A percentile compares a stretch with the other conserved stretches of the same genome.
Evolutionary conservation across 805 yeast species (phyloP).

Genomic region (Barnettozyma populi): DNA sequence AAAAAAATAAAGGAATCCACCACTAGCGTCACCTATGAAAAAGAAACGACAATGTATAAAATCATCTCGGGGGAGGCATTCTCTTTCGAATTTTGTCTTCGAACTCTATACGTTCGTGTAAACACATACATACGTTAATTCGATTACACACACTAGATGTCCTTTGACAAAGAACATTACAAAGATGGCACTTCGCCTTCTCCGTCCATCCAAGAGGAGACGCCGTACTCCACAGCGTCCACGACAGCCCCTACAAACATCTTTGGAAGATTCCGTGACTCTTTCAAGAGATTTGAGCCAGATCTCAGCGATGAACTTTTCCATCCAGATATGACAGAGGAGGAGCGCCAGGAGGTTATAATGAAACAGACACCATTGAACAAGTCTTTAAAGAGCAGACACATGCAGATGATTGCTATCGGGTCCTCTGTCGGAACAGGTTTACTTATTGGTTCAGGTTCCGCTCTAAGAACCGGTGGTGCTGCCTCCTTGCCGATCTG

Average conservation of each 20-base stretch:
- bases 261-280: conserved; percentile 11
- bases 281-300: conserved; percentile 28
- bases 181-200: neutral
- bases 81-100: too few relatives aligned
- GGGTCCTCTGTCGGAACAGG: conserved; percentile 71
- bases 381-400: conserved; percentile 50
- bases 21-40: neutral
- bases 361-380: conserved; percentile 54
- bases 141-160: neutral
- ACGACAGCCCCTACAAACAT: neutral
- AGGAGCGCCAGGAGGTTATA: conserved; percentile 37
- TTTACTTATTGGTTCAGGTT: conserved; percentile 60
- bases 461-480: conserved; percentile 54
- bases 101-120: too few relatives aligned
- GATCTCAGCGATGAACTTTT: conserved; percentile 34
- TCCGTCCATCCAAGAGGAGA: neutral
- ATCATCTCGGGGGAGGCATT: neutral
- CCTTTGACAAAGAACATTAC: neutral
- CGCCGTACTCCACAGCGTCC: neutral
- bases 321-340: conserved; percentile 32
- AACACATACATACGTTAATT: too few relatives aligned
- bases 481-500: conserved; percentile 59
- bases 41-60: neutral
- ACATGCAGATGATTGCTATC: conserved; percentile 61
- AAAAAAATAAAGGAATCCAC: too few relatives aligned